Evolutionary conservation across 2,329 filamentous ascomycete species (phyloP).

Genomic region (Neonectria coccinea): DNA sequence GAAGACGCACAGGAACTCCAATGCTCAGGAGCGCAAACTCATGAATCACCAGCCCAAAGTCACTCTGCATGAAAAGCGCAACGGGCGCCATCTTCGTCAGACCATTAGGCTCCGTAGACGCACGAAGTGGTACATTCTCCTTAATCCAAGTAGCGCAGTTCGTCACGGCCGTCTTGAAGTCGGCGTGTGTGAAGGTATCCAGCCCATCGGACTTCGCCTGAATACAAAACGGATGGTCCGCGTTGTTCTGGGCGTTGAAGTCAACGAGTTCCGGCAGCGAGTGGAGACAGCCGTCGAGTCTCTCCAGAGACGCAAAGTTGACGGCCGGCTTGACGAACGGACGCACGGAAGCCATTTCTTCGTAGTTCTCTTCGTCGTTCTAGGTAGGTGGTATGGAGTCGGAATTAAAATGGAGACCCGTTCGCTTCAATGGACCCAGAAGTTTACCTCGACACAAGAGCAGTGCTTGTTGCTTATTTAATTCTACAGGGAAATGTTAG

Average conservation of each 20-base stretch:
- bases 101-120: conserved; percentile 13
- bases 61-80: conserved; percentile 47
- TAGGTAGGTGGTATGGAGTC: not conserved
- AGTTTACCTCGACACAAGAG: not conserved
- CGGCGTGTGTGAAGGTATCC: conserved; percentile 34
- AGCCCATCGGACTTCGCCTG: conserved; percentile 36
- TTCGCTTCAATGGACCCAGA: conserved; percentile 8
- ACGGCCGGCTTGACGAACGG: conserved; percentile 31
- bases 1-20: conserved; percentile 38
- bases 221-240: conserved; percentile 42
- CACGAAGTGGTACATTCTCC: conserved; percentile 23
- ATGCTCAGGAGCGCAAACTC: conserved; percentile 42
- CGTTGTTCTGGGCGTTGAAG: conserved; percentile 46
- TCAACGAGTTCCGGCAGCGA: conserved; percentile 43
- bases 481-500: not conserved
- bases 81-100: conserved; percentile 35
- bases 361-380: not conserved
- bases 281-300: conserved; percentile 28
- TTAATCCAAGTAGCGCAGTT: conserved; percentile 36
- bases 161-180: conserved; percentile 38
- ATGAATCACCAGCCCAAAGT: conserved; percentile 46
- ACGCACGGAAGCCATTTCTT: conserved; percentile 26
- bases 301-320: conserved; percentile 34
- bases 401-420: not conserved
- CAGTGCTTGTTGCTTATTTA: conserved; percentile 5